Evolutionary conservation across 768 basidiomycete species (phyloP).

Genomic region (Mycena haematopus): DNA sequence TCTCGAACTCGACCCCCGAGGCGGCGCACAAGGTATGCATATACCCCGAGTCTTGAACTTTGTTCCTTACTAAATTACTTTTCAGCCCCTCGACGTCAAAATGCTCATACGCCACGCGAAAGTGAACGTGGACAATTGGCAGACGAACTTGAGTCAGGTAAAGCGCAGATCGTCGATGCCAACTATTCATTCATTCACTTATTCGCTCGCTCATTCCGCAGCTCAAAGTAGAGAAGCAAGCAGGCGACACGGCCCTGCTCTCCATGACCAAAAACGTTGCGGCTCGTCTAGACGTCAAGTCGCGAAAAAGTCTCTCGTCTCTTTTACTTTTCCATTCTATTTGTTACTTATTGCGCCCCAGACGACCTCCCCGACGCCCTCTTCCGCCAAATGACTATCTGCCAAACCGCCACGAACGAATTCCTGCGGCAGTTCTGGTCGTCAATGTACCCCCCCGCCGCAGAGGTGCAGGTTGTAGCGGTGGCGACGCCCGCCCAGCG

Average conservation of each 20-base stretch:
- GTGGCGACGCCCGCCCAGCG: conserved; percentile 70
- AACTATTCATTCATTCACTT: too few relatives aligned
- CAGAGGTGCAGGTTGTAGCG: conserved; percentile 58
- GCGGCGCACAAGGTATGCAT: conserved; percentile 38
- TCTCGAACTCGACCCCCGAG: conserved; percentile 39
- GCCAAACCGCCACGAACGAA: conserved; percentile 93
- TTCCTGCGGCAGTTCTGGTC: conserved; percentile 97
- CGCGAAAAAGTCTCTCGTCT: conserved; percentile 59
- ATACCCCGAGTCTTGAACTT: neutral
- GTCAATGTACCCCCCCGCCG: conserved; percentile 77
- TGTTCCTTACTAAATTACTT: conserved; percentile 7
- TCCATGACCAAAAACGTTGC: conserved; percentile 84
- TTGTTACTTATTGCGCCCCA: conserved; percentile 37
- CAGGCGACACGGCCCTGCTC: conserved; percentile 69
- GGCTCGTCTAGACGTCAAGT: conserved; percentile 70
- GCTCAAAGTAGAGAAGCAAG: conserved; percentile 73
- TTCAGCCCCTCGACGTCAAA: conserved; percentile 55
- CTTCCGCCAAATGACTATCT: conserved; percentile 84
- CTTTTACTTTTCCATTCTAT: too few relatives aligned
- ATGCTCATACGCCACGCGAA: conserved; percentile 55
- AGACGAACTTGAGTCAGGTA: conserved; percentile 62
- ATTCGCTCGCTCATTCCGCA: conserved; percentile 34
- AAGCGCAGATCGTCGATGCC: neutral
- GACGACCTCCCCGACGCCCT: conserved; percentile 82
- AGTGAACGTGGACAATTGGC: conserved; percentile 61